phyloP scores from a whole-genome alignment of 1,139 yeast genomes.

The Yamadazyma friedrichii region DNA sequence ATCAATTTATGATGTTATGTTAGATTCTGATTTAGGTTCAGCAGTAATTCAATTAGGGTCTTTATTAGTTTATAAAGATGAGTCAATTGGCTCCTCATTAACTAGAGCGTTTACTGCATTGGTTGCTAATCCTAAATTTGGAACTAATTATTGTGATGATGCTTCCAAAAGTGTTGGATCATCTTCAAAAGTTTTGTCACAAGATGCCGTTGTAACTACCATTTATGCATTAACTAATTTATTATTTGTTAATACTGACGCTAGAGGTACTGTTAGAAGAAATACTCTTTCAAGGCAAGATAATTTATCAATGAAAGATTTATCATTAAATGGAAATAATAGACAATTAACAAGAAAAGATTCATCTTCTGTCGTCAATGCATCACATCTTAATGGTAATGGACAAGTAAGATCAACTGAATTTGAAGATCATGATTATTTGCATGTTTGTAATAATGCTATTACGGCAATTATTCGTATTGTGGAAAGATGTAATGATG shows the following conservation, averaged over 20 bases:
- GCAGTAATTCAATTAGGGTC: constrained; percentile 56
- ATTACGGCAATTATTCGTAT: constrained; percentile 72
- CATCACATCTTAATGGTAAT: constrained; percentile 6
- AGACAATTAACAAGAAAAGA: constrained; percentile 9
- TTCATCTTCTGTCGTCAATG: constrained; percentile 10
- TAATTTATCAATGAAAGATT: constrained; percentile 17
- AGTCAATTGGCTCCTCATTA: constrained; percentile 44
- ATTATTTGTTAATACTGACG: constrained; percentile 56
- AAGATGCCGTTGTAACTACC: constrained; percentile 83
- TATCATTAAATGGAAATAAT: constrained; percentile 10
- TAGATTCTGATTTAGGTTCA: constrained; percentile 47
- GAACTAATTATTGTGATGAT: constrained; percentile 27
- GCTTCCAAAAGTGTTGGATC: constrained; percentile 44
- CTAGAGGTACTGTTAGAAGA: constrained; percentile 28
- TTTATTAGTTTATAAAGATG: constrained; percentile 48
- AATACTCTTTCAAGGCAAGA: constrained; percentile 20
- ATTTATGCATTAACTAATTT: constrained; percentile 81
- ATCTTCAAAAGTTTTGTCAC: constrained; percentile 52
- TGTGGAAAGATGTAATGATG: constrained; percentile 67
- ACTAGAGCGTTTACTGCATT: constrained; percentile 51
- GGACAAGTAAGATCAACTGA: constrained; percentile 14
- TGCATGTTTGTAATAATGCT: constrained; percentile 54
- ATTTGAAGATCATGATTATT: constrained; percentile 31
- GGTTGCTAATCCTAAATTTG: constrained; percentile 43
- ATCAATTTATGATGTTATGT: constrained; percentile 41